Conservation (phyloP, 31 red algal species). For the Endocladia muricata region DNA sequence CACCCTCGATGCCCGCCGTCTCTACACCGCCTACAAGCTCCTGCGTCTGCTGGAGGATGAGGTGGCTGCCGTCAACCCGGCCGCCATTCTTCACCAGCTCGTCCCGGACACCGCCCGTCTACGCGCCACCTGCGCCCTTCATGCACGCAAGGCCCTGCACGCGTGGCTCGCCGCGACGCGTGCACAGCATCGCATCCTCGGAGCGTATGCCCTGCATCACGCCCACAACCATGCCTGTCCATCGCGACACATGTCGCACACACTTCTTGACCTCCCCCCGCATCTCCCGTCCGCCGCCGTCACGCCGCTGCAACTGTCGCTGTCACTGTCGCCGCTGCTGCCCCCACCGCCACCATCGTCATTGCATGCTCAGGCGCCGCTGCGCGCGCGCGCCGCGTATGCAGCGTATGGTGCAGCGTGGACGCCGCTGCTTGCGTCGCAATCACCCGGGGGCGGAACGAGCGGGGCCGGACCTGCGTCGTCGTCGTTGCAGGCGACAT, state of each 20-base stretch:
- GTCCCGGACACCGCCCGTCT: slow-evolving; percentile 30
- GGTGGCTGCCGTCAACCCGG: slow-evolving; percentile 15
- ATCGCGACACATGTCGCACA: no score
- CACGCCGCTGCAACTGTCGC: background rate
- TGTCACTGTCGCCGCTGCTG: background rate
- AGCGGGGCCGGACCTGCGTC: background rate
- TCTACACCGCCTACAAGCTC: slow-evolving; percentile 50
- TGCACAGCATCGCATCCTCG: slow-evolving; percentile 13
- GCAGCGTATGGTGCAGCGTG: background rate
- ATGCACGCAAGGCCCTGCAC: slow-evolving; percentile 21
- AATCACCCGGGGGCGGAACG: background rate
- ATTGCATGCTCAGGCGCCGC: background rate
- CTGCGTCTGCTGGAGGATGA: slow-evolving; percentile 38
- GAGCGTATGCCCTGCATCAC: slow-evolving; percentile 42
- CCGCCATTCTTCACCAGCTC: slow-evolving; percentile 35
- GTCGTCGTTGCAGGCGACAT: background rate
- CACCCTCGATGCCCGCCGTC: slow-evolving; percentile 42
- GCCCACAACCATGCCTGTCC: slow-evolving; percentile 28
- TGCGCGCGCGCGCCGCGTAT: background rate
- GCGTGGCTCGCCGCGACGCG: slow-evolving; percentile 30
- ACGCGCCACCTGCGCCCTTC: slow-evolving; percentile 13
- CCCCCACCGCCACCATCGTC: background rate
- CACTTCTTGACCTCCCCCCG: no score
- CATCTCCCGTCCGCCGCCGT: no score
- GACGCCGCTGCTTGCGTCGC: background rate